Percentiles rank a stretch among this genome's conserved stretches.
Evolutionary conservation across 1,284 basidiomycete species (phyloP).

Genomic region (Moesziomyces parantarcticus): DNA sequence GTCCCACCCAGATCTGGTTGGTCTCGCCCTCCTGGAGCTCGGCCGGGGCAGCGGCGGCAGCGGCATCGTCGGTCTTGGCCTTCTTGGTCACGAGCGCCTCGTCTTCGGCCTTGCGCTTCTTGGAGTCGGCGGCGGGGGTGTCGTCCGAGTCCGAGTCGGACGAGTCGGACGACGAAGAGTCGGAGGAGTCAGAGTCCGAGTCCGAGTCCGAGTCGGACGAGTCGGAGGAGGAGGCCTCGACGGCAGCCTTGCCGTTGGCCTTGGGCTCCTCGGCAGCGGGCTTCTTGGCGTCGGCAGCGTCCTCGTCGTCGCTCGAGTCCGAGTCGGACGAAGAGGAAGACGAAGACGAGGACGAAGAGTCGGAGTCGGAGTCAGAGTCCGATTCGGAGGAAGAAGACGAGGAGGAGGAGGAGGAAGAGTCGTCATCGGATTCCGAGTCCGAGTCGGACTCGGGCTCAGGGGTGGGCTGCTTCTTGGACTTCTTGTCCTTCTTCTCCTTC

Average conservation of each 20-base stretch:
- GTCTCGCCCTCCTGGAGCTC: constrained; percentile 72
- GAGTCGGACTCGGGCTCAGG: constrained; percentile 38
- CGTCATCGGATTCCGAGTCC: constrained; percentile 1
- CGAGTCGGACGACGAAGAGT: constrained; percentile 37
- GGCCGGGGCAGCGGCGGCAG: constrained; percentile 22
- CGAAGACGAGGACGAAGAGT: constrained; percentile 3
- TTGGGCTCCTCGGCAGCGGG: constrained; percentile 29
- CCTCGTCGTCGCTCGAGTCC: constrained; percentile 27
- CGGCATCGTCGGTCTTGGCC: constrained; percentile 74
- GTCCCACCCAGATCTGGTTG: constrained; percentile 89
- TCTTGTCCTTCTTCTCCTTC: constrained; percentile 55
- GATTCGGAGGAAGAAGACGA: neutral
- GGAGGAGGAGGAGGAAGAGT: neutral
- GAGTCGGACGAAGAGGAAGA: constrained; percentile 13
- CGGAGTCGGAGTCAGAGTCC: constrained; percentile 1
- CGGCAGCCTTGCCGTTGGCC: constrained; percentile 48
- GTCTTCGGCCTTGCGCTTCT: constrained; percentile 87
- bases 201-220: constrained; percentile 43
- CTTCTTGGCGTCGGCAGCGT: constrained; percentile 44
- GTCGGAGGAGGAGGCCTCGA: constrained; percentile 37
- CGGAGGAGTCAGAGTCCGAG: constrained; percentile 35
- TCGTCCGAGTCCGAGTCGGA: constrained; percentile 62
- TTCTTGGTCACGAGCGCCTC: constrained; percentile 80
- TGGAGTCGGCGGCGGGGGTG: constrained; percentile 63
- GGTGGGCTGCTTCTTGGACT: constrained; percentile 50